phyloP scores from a whole-genome alignment of 106 monocot genomes.

The Vanilla planifolia region DNA sequence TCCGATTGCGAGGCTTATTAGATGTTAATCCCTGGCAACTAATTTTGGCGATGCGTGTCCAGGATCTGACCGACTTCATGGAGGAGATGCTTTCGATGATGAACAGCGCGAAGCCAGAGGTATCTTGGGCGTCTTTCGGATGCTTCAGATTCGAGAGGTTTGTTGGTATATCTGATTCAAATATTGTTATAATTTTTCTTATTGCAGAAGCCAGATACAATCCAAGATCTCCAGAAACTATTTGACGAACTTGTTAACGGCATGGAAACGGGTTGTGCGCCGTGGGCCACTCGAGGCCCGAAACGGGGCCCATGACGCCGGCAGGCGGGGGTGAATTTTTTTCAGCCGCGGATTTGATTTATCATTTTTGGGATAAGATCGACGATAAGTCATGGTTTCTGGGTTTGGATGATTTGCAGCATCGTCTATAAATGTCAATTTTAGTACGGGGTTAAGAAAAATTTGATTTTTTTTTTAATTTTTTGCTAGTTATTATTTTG shows the following conservation, averaged over 20 bases:
- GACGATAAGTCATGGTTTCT: too few relatives aligned
- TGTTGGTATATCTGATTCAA: too few relatives aligned
- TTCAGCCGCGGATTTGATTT: too few relatives aligned
- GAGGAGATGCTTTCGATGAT: constrained; percentile 75
- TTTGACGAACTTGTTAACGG: constrained; percentile 58
- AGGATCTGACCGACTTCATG: constrained; percentile 66
- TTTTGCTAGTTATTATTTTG: too few relatives aligned
- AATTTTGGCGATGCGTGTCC: background rate
- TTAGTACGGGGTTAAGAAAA: too few relatives aligned
- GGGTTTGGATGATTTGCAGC: too few relatives aligned
- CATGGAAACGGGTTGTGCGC: constrained; percentile 11
- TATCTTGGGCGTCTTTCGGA: constrained; percentile 1
- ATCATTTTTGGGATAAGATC: too few relatives aligned
- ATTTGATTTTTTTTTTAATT: too few relatives aligned
- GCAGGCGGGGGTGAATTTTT: too few relatives aligned
- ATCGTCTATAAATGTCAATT: too few relatives aligned
- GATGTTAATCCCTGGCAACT: background rate
- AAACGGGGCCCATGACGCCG: too few relatives aligned
- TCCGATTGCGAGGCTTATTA: background rate
- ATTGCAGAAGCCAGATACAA: constrained; percentile 56
- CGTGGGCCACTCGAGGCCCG: too few relatives aligned
- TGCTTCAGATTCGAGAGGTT: background rate
- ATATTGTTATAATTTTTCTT: background rate
- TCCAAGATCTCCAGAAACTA: constrained; percentile 89
- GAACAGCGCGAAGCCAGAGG: constrained; percentile 64